phyloP scores from a whole-genome alignment of 805 yeast genomes.

The Wickerhamiella domercqiae region DNA sequence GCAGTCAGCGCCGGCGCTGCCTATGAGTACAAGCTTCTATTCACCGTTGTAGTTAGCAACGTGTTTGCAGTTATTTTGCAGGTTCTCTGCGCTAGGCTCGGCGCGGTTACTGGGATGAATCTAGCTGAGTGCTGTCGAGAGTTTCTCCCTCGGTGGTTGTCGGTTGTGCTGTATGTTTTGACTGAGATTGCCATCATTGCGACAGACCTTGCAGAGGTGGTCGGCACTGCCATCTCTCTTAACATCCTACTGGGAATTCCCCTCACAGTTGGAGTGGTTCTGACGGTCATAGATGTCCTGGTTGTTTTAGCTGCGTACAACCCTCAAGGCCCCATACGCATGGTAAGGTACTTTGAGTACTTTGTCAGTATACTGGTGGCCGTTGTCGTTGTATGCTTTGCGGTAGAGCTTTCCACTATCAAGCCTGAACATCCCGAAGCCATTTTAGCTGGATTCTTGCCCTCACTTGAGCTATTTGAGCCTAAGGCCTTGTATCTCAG shows the following conservation, averaged over 20 bases:
- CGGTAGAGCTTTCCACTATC: slow-evolving; percentile 40
- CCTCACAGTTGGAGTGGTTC: slow-evolving; percentile 52
- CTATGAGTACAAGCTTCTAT: slow-evolving; percentile 56
- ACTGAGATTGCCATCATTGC: slow-evolving; percentile 84
- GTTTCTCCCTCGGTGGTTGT: slow-evolving; percentile 53
- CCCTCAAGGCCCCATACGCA: slow-evolving; percentile 59
- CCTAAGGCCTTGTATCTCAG: slow-evolving; percentile 58
- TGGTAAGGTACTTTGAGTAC: slow-evolving; percentile 62
- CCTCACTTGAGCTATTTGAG: slow-evolving; percentile 42
- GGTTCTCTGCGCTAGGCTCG: slow-evolving; percentile 67
- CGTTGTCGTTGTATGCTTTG: slow-evolving; percentile 63
- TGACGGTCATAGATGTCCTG: slow-evolving; percentile 72
- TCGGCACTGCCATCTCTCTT: slow-evolving; percentile 79
- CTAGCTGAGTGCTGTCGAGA: slow-evolving; percentile 70
- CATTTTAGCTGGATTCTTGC: slow-evolving; percentile 55
- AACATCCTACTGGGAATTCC: slow-evolving; percentile 67
- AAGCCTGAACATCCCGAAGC: slow-evolving; percentile 35
- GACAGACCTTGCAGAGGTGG: slow-evolving; percentile 87
- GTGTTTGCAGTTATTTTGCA: slow-evolving; percentile 73
- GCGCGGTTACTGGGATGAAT: slow-evolving; percentile 81
- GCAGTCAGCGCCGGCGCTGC: slow-evolving; percentile 81
- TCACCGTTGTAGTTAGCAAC: slow-evolving; percentile 62
- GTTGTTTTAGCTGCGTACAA: slow-evolving; percentile 64
- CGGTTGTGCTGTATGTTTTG: slow-evolving; percentile 44
- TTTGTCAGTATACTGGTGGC: slow-evolving; percentile 58